Conservation (phyloP, 176 grass and related monocot genomes). For the Eleusine indica region DNA sequence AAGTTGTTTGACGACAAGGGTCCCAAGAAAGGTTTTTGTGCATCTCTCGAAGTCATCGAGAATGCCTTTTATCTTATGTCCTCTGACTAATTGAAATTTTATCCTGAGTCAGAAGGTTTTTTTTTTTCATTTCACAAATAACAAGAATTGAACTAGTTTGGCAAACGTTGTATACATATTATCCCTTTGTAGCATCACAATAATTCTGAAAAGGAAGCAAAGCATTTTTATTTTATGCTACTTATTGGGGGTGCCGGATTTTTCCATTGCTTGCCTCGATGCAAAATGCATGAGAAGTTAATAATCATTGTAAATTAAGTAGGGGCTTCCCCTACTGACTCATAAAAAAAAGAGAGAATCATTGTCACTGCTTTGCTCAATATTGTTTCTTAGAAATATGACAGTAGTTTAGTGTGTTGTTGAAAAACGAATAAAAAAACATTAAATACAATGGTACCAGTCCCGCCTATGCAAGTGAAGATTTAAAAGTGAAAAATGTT, state of each 20-base stretch:
- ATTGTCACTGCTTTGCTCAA: not conserved
- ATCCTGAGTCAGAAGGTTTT: not conserved
- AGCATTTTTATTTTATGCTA: not conserved
- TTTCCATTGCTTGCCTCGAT: not conserved
- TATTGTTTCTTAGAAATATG: not conserved
- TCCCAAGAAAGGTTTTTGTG: not conserved
- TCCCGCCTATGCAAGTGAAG: not conserved
- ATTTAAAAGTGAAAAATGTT: not conserved
- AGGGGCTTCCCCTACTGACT: too few relatives aligned
- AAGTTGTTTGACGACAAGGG: constrained; percentile 11
- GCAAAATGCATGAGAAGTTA: not conserved
- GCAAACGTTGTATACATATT: too few relatives aligned
- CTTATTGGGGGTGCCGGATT: not conserved
- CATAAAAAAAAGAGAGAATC: not conserved
- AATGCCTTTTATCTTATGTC: not conserved
- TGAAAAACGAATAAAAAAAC: not conserved
- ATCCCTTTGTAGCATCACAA: not conserved
- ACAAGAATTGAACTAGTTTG: not conserved
- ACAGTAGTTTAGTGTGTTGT: not conserved
- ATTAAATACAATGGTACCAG: not conserved
- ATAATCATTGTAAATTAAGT: not conserved
- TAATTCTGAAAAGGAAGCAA: not conserved
- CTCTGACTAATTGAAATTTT: constrained; percentile 5
- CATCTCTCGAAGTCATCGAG: constrained; percentile 10
- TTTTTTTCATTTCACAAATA: not conserved